Base-by-base conservation (phyloP, 805 yeast species). In the Huiozyma sinensis region DNA sequence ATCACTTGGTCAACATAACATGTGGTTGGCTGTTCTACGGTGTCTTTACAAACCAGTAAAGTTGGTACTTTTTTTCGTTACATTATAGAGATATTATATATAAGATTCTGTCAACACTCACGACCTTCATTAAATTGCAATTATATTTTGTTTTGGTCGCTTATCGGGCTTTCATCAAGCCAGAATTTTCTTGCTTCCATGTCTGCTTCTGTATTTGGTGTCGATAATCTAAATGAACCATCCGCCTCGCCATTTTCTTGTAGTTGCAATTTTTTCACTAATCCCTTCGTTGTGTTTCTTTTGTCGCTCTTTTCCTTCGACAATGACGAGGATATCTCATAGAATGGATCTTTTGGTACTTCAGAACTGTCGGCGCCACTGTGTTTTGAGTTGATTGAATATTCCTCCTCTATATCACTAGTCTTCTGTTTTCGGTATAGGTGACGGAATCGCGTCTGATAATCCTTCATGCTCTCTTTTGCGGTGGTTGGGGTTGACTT, bases 1-100 rank as follows among this genome's bases (percentile, higher is more conserved):
- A 88, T 54, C 83, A 84, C 57, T 61, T 87, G 42, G 72, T 83
- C 44, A 87, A 87, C 59, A 58, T 81, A 12, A 63, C 80, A 43
- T 71, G 79, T 58, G 72, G 81, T 2, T 57, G 61, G 61, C 36
- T 54, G 41, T 49, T 46, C 27, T 49, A 43, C 37, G 46, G 48
- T 6, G 41, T 39, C 13, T 36, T 43, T 12, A 41, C 28, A 35
- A 33, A 24, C 24, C 24, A 17, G 24, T 17, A 4, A 38, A 6
- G 27, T 32, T 30, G 8, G 30, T 32, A 39, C 6, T 11, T 24
- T 39, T 27, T 32, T 10, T 32, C 34, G 2, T n/a, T 32, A 32
- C 3, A 10, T 32, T 32, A 10, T n/a, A 32, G 34, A 32, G 4
- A 10, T 32, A 32, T 2, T 32, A 32, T 17, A 17, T 17, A 17